These are phyloP conservation scores for Jamesozyma jinghongensis DNA, from an alignment of 805 yeast genomes.

Conservation along the genomic window DNA sequence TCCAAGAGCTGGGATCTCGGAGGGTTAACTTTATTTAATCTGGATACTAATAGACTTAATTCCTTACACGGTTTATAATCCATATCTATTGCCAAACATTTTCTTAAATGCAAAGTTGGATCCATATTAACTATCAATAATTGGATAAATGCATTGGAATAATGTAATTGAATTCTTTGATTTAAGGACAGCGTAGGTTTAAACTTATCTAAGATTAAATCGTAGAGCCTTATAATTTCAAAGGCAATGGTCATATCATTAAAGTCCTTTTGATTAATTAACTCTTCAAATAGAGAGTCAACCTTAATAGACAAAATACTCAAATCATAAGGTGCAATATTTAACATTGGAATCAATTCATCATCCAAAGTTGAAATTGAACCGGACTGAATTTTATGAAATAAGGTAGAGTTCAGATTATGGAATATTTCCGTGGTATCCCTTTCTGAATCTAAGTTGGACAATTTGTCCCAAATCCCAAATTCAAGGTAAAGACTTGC, in stretches of 20 bases:
- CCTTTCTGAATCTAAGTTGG: conserved; percentile 7
- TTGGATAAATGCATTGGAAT: conserved; percentile 32
- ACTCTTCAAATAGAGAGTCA: conserved; percentile 11
- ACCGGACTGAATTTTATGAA: conserved; percentile 1
- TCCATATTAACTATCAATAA: conserved; percentile 45
- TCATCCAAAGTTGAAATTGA: conserved; percentile 14
- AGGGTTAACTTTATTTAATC: conserved; percentile 32
- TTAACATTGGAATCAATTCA: conserved; percentile 29
- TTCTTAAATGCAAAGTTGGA: conserved; percentile 46
- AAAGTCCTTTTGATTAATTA: conserved; percentile 19
- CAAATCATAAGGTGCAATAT: conserved; percentile 38
- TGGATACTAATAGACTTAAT: conserved; percentile 44
- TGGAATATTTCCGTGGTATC: conserved; percentile 10
- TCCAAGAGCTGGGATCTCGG: conserved; percentile 36
- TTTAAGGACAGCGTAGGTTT: conserved; percentile 19
- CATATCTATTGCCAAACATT: conserved; percentile 70
- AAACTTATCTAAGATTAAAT: conserved; percentile 23
- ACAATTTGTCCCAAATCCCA: conserved; percentile 40
- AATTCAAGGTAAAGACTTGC: conserved; percentile 41
- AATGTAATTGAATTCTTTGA: conserved; percentile 23
- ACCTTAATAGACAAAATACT: conserved; percentile 24
- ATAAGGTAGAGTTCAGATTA: conserved; percentile 11
- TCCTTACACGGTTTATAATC: conserved; percentile 54
- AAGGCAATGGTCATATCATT: conserved; percentile 19
- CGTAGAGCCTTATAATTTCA: conserved; percentile 15